Conservation (phyloP, 805 yeast species). For the Candida pseudoglaebosa region DNA sequence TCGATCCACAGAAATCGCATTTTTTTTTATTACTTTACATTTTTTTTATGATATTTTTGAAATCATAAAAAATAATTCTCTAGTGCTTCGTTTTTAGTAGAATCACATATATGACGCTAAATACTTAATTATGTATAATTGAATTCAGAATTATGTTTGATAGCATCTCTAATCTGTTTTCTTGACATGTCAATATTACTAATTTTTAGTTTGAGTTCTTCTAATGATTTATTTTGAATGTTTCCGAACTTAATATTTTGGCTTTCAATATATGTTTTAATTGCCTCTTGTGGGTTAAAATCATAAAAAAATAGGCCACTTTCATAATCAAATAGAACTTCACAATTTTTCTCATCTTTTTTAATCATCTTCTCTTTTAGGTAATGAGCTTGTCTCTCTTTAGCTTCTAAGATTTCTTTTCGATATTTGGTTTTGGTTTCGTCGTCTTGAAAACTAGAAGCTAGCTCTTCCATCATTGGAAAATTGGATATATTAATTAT, state of each 20-base stretch:
- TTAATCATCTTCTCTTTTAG: neutral
- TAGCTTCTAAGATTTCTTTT: conserved; percentile 9
- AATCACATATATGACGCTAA: neutral
- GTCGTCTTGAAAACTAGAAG: conserved; percentile 2
- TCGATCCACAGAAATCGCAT: conserved; percentile 78
- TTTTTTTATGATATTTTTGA: too few species aligned
- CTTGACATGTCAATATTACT: conserved; percentile 7
- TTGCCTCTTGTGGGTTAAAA: conserved; percentile 14
- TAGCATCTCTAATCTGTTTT: conserved; percentile 7
- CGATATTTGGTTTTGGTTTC: conserved; percentile 2
- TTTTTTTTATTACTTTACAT: conserved; percentile 16
- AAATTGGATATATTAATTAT: conserved; percentile 14
- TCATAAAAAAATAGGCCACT: conserved; percentile 26
- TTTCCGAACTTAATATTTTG: neutral
- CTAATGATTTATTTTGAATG: neutral
- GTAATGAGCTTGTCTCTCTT: conserved; percentile 1
- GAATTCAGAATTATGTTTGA: neutral
- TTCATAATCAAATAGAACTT: conserved; percentile 16
- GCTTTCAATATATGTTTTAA: neutral
- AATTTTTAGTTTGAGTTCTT: conserved; percentile 4
- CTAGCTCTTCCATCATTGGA: conserved; percentile 14
- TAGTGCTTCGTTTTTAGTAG: too few species aligned
- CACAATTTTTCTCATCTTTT: neutral
- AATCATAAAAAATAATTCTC: too few species aligned
- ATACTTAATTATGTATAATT: neutral